A percentile compares a stretch with the other conserved stretches of the same genome.
phyloP scores from a whole-genome alignment of 2,329 filamentous ascomycete species.

The Dissoconium aciculare region DNA sequence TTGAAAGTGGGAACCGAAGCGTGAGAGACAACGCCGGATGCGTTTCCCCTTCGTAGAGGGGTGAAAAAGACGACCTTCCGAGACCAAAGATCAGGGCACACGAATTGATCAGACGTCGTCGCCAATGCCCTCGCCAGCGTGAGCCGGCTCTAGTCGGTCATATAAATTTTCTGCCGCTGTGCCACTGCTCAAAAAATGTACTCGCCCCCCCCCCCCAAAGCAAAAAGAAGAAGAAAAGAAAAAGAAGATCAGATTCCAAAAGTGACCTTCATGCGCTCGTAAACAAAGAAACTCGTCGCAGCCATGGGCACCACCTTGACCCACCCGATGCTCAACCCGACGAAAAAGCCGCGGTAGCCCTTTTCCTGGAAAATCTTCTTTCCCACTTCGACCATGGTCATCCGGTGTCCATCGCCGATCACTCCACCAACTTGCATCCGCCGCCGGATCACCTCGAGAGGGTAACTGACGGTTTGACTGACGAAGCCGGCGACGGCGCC shows the following conservation, averaged over 20 bases:
- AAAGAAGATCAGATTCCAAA: constrained; percentile 35
- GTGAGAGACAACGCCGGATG: too few species aligned
- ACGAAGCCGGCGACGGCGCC: constrained; percentile 79
- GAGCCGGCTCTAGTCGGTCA: too few species aligned
- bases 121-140: too few species aligned
- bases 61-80: too few species aligned
- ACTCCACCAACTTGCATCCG: constrained; percentile 95
- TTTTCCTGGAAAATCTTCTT: constrained; percentile 58
- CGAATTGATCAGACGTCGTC: too few species aligned
- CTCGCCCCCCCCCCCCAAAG: too few species aligned
- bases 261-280: constrained; percentile 47
- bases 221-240: too few species aligned
- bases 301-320: constrained; percentile 84
- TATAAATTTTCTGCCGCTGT: too few species aligned
- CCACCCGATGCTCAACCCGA: constrained; percentile 88
- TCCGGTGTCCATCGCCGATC: constrained; percentile 70
- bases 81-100: too few species aligned
- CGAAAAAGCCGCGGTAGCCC: constrained; percentile 72
- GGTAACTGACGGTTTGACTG: constrained; percentile 84
- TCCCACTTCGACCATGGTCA: constrained; percentile 67
- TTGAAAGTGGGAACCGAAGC: too few species aligned
- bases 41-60: too few species aligned
- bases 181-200: too few species aligned
- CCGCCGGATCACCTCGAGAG: constrained; percentile 77
- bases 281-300: constrained; percentile 56